Conservation (phyloP, 768 basidiomycete species). For the Boletus insuetus region DNA sequence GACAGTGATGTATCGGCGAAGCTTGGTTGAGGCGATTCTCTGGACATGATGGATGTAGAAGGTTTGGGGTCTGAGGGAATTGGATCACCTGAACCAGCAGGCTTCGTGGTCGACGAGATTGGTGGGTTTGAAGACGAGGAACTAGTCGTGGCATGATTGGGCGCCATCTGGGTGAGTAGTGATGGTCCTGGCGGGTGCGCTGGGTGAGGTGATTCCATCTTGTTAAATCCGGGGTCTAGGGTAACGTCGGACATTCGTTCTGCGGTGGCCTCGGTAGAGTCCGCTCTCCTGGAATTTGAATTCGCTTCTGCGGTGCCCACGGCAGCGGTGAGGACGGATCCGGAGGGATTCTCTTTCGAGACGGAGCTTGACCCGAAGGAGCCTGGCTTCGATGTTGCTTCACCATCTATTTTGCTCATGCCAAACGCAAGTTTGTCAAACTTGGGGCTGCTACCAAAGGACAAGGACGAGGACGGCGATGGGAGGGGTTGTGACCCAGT, state of each 20-base stretch:
- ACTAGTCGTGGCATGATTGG: constrained; percentile 23
- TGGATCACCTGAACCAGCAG: constrained; percentile 22
- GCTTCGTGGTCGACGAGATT: constrained; percentile 19
- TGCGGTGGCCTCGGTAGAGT: constrained; percentile 44
- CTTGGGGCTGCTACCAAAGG: constrained; percentile 65
- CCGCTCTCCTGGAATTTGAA: constrained; percentile 24
- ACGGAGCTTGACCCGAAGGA: constrained; percentile 27
- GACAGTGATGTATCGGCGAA: constrained; percentile 24
- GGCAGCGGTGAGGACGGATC: constrained; percentile 13
- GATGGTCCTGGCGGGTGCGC: constrained; percentile 58
- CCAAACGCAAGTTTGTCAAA: constrained; percentile 88
- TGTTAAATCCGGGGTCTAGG: constrained; percentile 40
- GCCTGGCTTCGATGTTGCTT: constrained; percentile 35
- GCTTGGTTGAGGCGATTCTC: constrained; percentile 28
- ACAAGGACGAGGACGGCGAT: constrained; percentile 73
- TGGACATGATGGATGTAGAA: constrained; percentile 27
- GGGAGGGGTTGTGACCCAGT: constrained; percentile 94
- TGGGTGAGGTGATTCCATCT: constrained; percentile 35
- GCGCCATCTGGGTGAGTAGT: constrained; percentile 70
- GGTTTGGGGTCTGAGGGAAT: constrained; percentile 19
- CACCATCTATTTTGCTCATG: constrained; percentile 84
- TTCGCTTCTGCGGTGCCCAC: constrained; percentile 10
- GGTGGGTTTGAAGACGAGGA: constrained; percentile 29
- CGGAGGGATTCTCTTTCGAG: constrained; percentile 22
- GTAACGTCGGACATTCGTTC: constrained; percentile 51